A percentile compares a stretch with the other conserved stretches of the same genome.
phyloP scores from a whole-genome alignment of 352 stramenopile genomes.

The Globisporangium emineosum region DNA sequence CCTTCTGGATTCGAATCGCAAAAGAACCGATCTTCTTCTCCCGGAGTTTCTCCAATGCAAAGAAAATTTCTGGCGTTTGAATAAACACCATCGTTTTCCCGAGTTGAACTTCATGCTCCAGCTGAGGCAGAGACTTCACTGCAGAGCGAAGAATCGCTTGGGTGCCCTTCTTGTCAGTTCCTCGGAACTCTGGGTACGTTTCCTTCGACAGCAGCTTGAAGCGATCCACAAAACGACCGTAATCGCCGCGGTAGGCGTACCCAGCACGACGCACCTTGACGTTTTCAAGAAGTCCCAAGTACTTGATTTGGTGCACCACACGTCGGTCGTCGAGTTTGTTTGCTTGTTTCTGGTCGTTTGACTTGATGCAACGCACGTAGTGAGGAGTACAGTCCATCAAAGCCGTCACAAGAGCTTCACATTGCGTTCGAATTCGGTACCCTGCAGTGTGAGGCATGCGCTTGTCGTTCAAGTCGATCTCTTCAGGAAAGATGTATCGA shows the following conservation, averaged over 20 bases:
- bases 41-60: constrained; percentile 85
- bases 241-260: constrained; percentile 85
- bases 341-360: constrained; percentile 86
- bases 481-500: constrained; percentile 81
- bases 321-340: constrained; percentile 85
- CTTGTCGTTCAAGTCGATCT: constrained; percentile 81
- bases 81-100: constrained; percentile 92
- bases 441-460: constrained; percentile 75
- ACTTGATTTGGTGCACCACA: constrained; percentile 88
- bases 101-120: constrained; percentile 84
- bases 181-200: constrained; percentile 78
- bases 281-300: constrained; percentile 84
- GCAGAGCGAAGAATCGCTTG: constrained; percentile 81
- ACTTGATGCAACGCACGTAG: constrained; percentile 92
- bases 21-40: constrained; percentile 79
- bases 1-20: constrained; percentile 76
- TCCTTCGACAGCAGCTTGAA: constrained; percentile 81
- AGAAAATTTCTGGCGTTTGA: constrained; percentile 87
- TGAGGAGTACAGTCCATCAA: constrained; percentile 90
- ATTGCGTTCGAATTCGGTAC: constrained; percentile 86
- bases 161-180: constrained; percentile 81
- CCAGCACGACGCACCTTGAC: constrained; percentile 84
- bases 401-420: constrained; percentile 79
- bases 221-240: constrained; percentile 82
- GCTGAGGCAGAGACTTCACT: constrained; percentile 57